phyloP scores from a whole-genome alignment of 129 eudicot genomes.

The Tagetes erecta region DNA sequence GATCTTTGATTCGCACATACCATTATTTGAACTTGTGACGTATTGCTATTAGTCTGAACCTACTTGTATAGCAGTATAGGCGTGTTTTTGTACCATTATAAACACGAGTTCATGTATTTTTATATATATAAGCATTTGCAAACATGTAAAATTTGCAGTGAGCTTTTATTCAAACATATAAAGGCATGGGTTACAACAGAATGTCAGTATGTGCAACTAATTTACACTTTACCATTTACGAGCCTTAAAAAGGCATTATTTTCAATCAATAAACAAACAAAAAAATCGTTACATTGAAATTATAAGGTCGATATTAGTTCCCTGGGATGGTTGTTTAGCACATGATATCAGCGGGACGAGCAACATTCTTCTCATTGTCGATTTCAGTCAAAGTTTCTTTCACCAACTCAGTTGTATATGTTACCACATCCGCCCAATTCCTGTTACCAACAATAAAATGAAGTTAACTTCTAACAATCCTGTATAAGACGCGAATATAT shows the following conservation, averaged over 20 bases:
- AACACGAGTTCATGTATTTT: neutral
- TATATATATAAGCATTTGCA: neutral
- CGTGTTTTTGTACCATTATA: neutral
- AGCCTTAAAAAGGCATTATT: constrained; percentile 10
- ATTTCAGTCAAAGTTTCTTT: constrained; percentile 60
- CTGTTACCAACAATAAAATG: constrained; percentile 24
- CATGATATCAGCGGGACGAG: constrained; percentile 11
- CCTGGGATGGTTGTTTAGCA: neutral
- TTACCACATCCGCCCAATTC: constrained; percentile 75
- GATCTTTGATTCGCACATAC: constrained; percentile 10
- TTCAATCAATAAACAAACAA: constrained; percentile 1
- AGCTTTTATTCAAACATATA: constrained; percentile 10
- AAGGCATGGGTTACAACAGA: constrained; percentile 13
- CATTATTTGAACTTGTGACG: neutral
- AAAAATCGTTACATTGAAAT: neutral
- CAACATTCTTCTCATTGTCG: constrained; percentile 29
- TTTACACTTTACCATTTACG: constrained; percentile 11
- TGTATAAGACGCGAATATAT: neutral
- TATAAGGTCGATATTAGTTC: neutral
- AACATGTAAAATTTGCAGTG: neutral
- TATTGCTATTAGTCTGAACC: neutral
- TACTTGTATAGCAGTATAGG: neutral
- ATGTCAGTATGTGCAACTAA: constrained; percentile 29
- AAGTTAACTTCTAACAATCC: neutral
- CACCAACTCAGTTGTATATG: constrained; percentile 50